Conservation (phyloP, 805 yeast genomes). For the Teunomyces lycoperdinae region DNA sequence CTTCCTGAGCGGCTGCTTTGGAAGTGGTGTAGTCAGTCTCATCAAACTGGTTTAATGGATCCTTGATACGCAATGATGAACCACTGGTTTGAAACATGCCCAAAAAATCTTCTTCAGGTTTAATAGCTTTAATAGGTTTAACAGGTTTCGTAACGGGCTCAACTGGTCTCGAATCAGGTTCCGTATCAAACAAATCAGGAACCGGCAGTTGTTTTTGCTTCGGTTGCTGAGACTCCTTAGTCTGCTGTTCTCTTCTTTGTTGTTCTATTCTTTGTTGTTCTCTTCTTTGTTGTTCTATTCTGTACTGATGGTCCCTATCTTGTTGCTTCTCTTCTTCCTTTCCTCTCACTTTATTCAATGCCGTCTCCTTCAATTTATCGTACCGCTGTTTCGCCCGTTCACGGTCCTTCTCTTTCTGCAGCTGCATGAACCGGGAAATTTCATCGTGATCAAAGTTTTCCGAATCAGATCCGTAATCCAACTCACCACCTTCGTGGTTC, state of each 20-base stretch:
- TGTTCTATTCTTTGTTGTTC: background rate
- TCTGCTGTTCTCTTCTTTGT: too few relatives aligned
- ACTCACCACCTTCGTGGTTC: constrained; percentile 34
- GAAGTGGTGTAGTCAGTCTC: constrained; percentile 45
- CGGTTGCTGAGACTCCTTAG: too few relatives aligned
- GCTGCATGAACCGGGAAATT: constrained; percentile 36
- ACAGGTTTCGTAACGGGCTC: too few relatives aligned
- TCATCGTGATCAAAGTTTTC: constrained; percentile 45
- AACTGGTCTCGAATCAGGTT: background rate
- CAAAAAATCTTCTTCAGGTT: constrained; percentile 18
- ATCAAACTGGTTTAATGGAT: constrained; percentile 36
- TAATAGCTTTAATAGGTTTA: too few relatives aligned
- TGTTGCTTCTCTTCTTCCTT: background rate
- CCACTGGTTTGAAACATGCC: constrained; percentile 18
- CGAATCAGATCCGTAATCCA: constrained; percentile 45
- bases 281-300: background rate
- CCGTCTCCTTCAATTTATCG: constrained; percentile 15
- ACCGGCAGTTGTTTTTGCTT: too few relatives aligned
- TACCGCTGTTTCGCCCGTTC: constrained; percentile 29
- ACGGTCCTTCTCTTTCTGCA: constrained; percentile 35
- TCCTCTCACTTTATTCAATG: constrained; percentile 10
- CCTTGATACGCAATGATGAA: constrained; percentile 9
- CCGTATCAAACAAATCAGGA: too few relatives aligned
- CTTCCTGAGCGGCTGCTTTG: constrained; percentile 55
- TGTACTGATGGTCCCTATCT: too few relatives aligned